These are phyloP conservation scores for Bauhinia variegata DNA, from an alignment of 306 rosid species.

Conservation along the genomic window DNA sequence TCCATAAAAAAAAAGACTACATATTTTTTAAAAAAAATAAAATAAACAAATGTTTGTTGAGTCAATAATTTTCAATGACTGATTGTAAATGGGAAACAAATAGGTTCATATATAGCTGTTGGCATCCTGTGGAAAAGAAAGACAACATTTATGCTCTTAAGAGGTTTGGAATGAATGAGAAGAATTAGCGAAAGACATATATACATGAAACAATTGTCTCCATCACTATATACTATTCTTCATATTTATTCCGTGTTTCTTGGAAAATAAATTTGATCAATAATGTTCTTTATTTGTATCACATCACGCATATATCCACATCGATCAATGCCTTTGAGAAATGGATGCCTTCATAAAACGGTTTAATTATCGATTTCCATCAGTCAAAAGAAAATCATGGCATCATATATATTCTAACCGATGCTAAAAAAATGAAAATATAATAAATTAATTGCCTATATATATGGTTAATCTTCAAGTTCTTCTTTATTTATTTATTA, in stretches of 20 bases:
- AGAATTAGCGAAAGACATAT: not conserved
- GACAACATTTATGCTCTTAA: no score
- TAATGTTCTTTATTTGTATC: constrained; percentile 15
- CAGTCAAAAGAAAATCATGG: constrained; percentile 13
- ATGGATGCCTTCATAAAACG: not conserved
- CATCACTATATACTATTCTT: not conserved
- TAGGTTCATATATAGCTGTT: no score
- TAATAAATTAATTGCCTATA: no score
- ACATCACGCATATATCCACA: constrained; percentile 29
- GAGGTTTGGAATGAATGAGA: no score
- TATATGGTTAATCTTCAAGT: no score
- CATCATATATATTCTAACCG: not conserved
- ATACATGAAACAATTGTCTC: not conserved
- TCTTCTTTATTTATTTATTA: no score
- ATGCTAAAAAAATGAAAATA: no score
- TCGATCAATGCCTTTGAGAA: constrained; percentile 17
- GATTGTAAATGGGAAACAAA: no score
- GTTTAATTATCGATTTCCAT: constrained; percentile 10
- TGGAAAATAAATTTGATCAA: constrained; percentile 3
- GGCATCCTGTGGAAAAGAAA: no score
- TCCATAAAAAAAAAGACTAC: no score
- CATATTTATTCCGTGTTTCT: not conserved
- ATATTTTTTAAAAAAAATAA: no score
- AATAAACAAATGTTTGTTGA: not conserved
- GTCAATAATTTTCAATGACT: not conserved